Evolutionary conservation across 2,329 filamentous ascomycete genomes (phyloP), one percentile per base, ranked within the genome.

Genomic region (Phaeomoniella chlamydospora): DNA sequence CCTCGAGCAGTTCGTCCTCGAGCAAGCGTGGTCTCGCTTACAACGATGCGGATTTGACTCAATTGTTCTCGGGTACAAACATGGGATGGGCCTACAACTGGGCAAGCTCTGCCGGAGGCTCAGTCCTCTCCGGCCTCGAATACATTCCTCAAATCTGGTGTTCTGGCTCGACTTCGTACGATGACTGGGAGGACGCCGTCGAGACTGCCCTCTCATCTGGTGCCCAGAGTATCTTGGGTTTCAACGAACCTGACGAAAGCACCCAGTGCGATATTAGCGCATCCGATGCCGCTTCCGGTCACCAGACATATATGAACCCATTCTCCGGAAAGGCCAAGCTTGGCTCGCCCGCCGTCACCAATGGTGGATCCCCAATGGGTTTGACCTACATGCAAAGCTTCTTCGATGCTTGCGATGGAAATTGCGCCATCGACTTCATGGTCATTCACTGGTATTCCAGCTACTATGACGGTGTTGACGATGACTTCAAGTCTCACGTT

Each of bases 121-220:
- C 22, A 4, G 41, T 58, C 4, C 49, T 57, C 18, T 39, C 41
- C 3, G 49, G 50, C 16, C 46, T 59, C 35, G 59, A 65, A 36
- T 66, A 50, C 42, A 54, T 64, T 6, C 61, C 62, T 18, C 61
- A 62, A 56, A 54, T 64, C 39, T 65, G 61, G 61, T 57, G 60
- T 18, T 32, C 26, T 4, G 47, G 45, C 11, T n/a, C 42, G 11
- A 54, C 55, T 36, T 49, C 53, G 43, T 53, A 59, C 41, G 42
- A 39, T 18, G 44, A 40, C 34, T 65, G 59, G 59, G 33, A 47
- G 15, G 36, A 47, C 5, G 50, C 52, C 6, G 51, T 52, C 34
- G 18, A 34, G 12, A 5, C 10, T 17, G 32, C 32, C 16, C 16
- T 34, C 32, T 34, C 48, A 18, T 47, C 48, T 16, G 58, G 55